These are phyloP conservation scores for Cenchrus purpureus DNA, from an alignment of 176 grass and related monocot genomes.

Conservation along the genomic window DNA sequence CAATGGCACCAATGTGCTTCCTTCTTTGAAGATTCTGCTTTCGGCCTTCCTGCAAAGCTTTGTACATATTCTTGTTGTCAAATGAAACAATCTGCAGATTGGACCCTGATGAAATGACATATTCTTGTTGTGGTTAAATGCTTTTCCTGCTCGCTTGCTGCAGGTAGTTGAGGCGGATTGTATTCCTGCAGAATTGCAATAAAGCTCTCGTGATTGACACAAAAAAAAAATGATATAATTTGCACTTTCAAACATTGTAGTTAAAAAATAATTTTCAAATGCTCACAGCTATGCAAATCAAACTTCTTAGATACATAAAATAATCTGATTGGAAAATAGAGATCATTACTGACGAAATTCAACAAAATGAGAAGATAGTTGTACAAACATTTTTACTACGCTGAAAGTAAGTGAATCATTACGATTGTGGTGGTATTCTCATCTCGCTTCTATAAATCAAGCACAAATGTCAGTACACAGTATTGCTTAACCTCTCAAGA, in stretches of 20 bases:
- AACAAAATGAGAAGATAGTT: not conserved
- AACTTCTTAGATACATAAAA: not conserved
- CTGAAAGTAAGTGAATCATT: not conserved
- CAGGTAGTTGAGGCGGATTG: too few species aligned
- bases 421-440: slow-evolving; percentile 39
- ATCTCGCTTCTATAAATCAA: slow-evolving; percentile 53
- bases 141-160: too few species aligned
- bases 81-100: too few species aligned
- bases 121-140: too few species aligned
- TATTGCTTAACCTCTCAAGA: not conserved
- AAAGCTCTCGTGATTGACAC: too few species aligned
- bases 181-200: too few species aligned
- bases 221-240: too few species aligned
- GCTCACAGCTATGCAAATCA: not conserved
- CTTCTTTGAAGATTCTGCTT: too few species aligned
- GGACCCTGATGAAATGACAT: too few species aligned
- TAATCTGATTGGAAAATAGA: not conserved
- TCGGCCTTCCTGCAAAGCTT: too few species aligned
- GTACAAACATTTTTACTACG: not conserved
- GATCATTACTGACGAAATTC: not conserved
- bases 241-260: not conserved
- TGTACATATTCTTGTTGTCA: too few species aligned
- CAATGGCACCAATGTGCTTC: too few species aligned
- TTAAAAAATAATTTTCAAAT: not conserved
- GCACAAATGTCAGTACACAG: not conserved